Evolutionary conservation across 1,139 yeast genomes (phyloP), one percentile per base, ranked within the genome.

Genomic region (Yamadazyma membranifaciens): DNA sequence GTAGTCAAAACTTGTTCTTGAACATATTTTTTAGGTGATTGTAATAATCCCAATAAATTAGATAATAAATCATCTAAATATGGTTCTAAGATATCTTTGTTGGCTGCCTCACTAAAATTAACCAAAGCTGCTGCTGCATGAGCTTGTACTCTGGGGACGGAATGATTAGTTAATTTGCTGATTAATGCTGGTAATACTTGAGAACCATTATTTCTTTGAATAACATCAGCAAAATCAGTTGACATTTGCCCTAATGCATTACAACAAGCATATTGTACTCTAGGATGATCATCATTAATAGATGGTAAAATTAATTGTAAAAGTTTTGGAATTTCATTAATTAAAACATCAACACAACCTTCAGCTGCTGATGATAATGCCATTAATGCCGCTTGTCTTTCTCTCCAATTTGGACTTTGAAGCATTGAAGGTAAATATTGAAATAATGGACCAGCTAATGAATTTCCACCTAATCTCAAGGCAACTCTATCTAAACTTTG

Each of bases 71-170:
- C 80, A 60, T 92, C 98, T 57, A 92, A 73, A 55, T 86, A 91
- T 9, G 98, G 98, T 54, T 89, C 97, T 51, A 94, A 69, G 13
- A 83, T 79, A 47, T 86, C 95, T 57, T 87, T 87, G 5, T 89
- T 69, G 3, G 98, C 96, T 48, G 86, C 89, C 61, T 92, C 98
- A 37, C 94, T 81, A 60, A 92, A 92, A 60, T 92, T 92, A 34
- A 92, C 98, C 55, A 92, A 73, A 0, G 98, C 98, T 36, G 98
- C 98, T 31, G 98, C 98, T 12, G 97, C 98, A 59, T 92, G 98
- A 0, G 97, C 89, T 65, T 91, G 98, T 22, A 92, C 98, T 56
- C 98, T 75, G 44, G 94, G 95, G 26, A 85, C 89, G 16, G 87
- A 79, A 44, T 73, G 73, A 47, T 68, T 71, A 3, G 85, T 82